These are phyloP conservation scores for Dactylellina haptotyla DNA, from an alignment of 2,329 filamentous ascomycete species.

Conservation along the genomic window DNA sequence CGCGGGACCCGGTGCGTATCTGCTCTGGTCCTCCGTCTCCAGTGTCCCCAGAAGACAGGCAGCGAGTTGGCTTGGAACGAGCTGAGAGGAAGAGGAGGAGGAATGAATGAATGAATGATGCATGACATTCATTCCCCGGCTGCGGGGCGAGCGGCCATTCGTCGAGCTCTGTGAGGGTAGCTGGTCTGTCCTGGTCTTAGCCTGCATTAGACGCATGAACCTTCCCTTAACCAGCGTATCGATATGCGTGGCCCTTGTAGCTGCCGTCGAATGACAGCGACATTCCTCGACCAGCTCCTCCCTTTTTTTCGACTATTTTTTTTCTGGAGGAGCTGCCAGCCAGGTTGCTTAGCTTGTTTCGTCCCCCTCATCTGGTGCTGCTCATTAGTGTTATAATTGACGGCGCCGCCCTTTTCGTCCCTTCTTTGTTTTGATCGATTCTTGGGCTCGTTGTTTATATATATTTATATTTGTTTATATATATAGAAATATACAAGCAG, in stretches of 20 bases:
- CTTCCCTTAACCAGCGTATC: conserved; percentile 36
- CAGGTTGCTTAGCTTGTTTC: background rate
- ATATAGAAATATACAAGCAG: too few species aligned
- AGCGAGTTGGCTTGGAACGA: too few species aligned
- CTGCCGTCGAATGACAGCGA: conserved; percentile 13
- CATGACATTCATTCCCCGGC: conserved; percentile 1
- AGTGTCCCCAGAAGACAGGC: too few species aligned
- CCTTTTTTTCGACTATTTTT: background rate
- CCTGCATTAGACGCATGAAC: too few species aligned
- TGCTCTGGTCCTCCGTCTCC: too few species aligned
- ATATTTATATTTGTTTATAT: background rate
- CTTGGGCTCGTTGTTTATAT: background rate
- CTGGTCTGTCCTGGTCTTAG: too few species aligned
- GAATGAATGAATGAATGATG: background rate
- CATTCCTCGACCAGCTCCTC: background rate
- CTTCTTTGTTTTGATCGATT: background rate
- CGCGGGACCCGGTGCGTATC: too few species aligned
- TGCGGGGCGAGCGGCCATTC: conserved; percentile 36
- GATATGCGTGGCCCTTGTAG: conserved; percentile 50
- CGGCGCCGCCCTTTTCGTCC: too few species aligned
- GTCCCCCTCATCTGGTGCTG: background rate
- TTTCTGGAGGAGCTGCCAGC: conserved; percentile 13
- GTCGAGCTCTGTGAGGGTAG: conserved; percentile 48
- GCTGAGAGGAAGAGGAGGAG: too few species aligned
- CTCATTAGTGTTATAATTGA: too few species aligned